These are phyloP conservation scores for Obelidium mucronatum DNA, from an alignment of 192 early-diverging fungal species.

Conservation along the genomic window DNA sequence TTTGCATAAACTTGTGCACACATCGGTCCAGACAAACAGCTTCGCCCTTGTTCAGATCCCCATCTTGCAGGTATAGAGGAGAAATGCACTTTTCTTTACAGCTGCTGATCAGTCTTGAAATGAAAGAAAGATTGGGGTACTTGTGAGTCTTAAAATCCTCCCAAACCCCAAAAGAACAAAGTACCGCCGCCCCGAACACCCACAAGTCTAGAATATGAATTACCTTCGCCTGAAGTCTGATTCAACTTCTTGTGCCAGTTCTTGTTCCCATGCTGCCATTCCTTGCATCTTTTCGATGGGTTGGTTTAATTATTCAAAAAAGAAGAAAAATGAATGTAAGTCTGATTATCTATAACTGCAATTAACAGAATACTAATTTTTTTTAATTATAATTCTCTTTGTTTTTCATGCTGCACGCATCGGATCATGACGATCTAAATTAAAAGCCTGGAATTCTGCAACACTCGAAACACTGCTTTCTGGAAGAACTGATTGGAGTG, in stretches of 20 bases:
- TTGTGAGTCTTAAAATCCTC: background rate
- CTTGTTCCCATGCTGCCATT: constrained; percentile 25
- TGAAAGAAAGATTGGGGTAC: background rate
- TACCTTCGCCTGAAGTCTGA: constrained; percentile 29
- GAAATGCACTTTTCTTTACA: constrained; percentile 90
- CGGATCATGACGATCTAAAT: too few species aligned
- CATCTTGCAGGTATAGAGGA: constrained; percentile 73
- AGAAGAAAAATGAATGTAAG: background rate
- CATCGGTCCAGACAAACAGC: constrained; percentile 90
- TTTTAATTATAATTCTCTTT: too few species aligned
- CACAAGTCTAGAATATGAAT: background rate
- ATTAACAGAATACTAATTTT: background rate
- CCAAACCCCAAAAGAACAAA: too few species aligned
- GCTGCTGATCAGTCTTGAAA: constrained; percentile 11
- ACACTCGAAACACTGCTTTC: background rate
- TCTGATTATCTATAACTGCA: too few species aligned
- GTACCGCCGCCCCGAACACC: too few species aligned
- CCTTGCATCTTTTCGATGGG: background rate
- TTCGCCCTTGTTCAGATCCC: constrained; percentile 89
- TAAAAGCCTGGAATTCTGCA: background rate
- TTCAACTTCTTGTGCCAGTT: constrained; percentile 33
- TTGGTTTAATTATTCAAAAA: constrained; percentile 13
- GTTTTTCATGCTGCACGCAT: too few species aligned
- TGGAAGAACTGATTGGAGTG: background rate
- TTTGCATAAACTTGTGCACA: constrained; percentile 78